Base-by-base conservation (phyloP, 257 asterid genomes). In the Ballota nigra region DNA sequence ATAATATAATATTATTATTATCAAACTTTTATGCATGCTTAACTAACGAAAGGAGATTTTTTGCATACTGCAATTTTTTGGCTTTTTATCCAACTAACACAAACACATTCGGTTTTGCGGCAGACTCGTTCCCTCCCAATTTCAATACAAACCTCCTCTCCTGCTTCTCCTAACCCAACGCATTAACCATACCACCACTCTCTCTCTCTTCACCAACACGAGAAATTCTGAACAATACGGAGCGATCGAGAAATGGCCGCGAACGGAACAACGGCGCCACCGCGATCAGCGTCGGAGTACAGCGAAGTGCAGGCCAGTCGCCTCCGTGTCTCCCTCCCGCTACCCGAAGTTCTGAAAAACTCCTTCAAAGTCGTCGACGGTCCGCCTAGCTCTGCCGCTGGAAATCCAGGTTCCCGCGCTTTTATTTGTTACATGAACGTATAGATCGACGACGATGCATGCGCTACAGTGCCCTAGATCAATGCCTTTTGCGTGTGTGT, bases 281-380 rank as follows among this genome's bases (percentile, higher is more conserved):
- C 82, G 18, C 82, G 93, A 52, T 75, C 64, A 26, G 81, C 82
- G 38, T 72, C 89, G 61, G 93, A 79, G 7, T 86, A 85, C 75
- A 86, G 95, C 76, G 93, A 88, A 76, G 87, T 86, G 45, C 97
- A 86, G 77, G 79, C 77, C 66, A 83, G 85, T 82, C 92, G 97
- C 74, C 85, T 88, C 68, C 80, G 78, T 51, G 80, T 85, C 61
- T 36, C 89, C 13, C 95, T 90, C 36, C 87, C 96, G 20, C 83
- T 86, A 20, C 95, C 95, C 8, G 82, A 82, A 3, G 95, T 90
- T 63, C 84, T 90, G n/a, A 36, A 77, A 28, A 82, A 67, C n/a
- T 66, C 95, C 68, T 90, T 90, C 74, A 75, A 83, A 31, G 85
- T 90, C 78, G 82, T 82, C 77, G 92, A 85, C 13, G 97, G 95